Evolutionary conservation across 306 rosid genomes (phyloP), one percentile per base, ranked within the genome.

Genomic region (Leucaena leucocephala): DNA sequence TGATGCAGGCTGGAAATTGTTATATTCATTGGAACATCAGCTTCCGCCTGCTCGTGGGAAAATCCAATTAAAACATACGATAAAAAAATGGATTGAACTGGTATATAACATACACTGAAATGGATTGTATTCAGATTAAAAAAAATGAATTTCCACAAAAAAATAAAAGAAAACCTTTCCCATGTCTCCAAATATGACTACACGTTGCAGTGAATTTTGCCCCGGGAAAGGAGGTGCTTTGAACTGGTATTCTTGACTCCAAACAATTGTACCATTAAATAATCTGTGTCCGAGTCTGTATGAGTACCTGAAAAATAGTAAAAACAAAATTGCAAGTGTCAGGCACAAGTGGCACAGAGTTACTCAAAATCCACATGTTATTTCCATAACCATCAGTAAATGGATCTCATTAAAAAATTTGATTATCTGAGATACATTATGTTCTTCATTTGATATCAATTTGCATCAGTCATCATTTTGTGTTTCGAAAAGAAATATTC

Each of bases 161-260:
- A 57, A 71, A 7, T 22, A 22, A 21, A 57, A 57, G 6, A 61
- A 27, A 27, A 94, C 98, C 97, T 94, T 94, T 84, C 97, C 98
- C 97, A 94, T 88, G 85, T 94, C 97, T 44, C 97, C 98, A 69
- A 94, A 94, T 86, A 94, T 85, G 84, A 94, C 86, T 46, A 94
- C 90, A 8, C 91, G 90, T 76, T 92, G 98, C 75, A 87, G 54
- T 22, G 98, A 94, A 81, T 91, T 91, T 89, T 94, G 97, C 69
- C 98, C 97, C 19, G 97, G 98, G 87, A 87, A 94, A 68, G 98
- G 98, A 68, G 98, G 80, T 57, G 98, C 86, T 87, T 80, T 88
- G 83, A 94, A 94, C 65, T 86, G 86, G 84, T 94, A 90, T 64
- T 79, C 74, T 82, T 75, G 77, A 88, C 98, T 91, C 93, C 91